These are phyloP conservation scores for Elsinoe batatas DNA, from an alignment of 2,329 filamentous ascomycete species.

Conservation along the genomic window DNA sequence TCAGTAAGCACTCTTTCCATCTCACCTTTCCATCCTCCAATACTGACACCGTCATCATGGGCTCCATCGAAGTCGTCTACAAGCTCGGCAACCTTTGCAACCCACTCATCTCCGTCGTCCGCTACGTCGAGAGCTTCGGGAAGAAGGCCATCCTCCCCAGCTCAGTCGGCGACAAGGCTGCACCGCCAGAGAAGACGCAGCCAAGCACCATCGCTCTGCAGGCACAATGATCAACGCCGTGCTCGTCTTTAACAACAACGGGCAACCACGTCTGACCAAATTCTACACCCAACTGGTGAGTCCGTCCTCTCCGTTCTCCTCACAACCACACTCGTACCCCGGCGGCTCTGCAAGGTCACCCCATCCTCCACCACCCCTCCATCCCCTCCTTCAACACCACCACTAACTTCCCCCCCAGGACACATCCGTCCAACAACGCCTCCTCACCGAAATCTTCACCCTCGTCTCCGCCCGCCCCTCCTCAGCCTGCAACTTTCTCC, in stretches of 20 bases:
- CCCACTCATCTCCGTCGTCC: background rate
- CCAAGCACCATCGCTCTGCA: background rate
- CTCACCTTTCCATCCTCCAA: background rate
- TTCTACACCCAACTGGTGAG: conserved; percentile 89
- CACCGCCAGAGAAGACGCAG: background rate
- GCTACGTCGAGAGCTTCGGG: conserved; percentile 7
- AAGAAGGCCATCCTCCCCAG: background rate
- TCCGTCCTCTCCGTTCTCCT: conserved; percentile 11
- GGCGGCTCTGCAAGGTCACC: background rate
- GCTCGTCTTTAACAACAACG: conserved; percentile 96
- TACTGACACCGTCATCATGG: conserved; percentile 5
- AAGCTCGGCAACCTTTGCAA: conserved; percentile 11
- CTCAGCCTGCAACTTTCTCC: conserved; percentile 96
- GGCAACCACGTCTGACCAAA: conserved; percentile 87
- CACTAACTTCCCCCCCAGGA: conserved; percentile 49
- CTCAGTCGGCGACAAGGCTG: background rate
- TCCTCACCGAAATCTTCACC: conserved; percentile 94
- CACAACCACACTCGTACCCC: background rate
- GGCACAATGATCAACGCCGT: conserved; percentile 89
- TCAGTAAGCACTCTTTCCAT: background rate
- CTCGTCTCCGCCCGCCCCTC: conserved; percentile 83
- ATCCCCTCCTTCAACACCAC: background rate
- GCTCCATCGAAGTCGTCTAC: conserved; percentile 10
- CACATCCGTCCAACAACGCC: conserved; percentile 89
- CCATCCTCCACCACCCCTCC: background rate